Base-by-base conservation (phyloP, 1,139 yeast genomes). In the Geotrichum candidum region DNA sequence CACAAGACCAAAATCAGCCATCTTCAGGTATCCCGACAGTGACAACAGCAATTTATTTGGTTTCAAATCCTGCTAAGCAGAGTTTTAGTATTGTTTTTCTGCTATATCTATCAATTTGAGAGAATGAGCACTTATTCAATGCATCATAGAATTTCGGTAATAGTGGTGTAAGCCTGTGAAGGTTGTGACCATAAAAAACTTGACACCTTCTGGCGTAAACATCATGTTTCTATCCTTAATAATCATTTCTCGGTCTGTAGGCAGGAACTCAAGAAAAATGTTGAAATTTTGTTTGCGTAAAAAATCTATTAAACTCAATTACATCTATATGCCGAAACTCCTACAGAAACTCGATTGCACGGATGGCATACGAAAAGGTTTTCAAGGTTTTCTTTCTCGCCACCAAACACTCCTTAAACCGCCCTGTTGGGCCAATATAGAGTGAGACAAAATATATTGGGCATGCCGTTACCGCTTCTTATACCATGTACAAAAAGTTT, bases 1-100 rank as follows among this genome's bases (percentile, higher is more conserved):
- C 0, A 98, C 98, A 59, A 94, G 80, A 68, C 99, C 99, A 78
- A 94, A 94, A 89, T 94, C 99, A 6, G 98, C 98, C 66, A 94
- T 82, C 73, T 94, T 94, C 66, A 94, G 78, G 67, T 88, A 86
- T 0, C 99, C 98, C 64, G 83, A 83, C 0, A 96, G 96, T 0
- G 97, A 87, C 52, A 94, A 78, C 62, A 94, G 78, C 75, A 94
- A 80, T 78, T 92, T 97, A 65, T 76, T 75, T 7, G 80, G 80
- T 67, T 77, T 77, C 61, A 77, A 66, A 71, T 77, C 81, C 60
- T 58, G 3, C 11, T 2, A 48, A 22, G 4, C 29, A 6, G 15
- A 11, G 7, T 5, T 11, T 48, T 48, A 48, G 51, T 35, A 13
- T 13, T 35, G 45, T 35, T 11, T n/a, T 31, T n/a, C n/a, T n/a